Conservation (phyloP, 192 early-diverging fungal species). For the Coemansia asiatica region DNA sequence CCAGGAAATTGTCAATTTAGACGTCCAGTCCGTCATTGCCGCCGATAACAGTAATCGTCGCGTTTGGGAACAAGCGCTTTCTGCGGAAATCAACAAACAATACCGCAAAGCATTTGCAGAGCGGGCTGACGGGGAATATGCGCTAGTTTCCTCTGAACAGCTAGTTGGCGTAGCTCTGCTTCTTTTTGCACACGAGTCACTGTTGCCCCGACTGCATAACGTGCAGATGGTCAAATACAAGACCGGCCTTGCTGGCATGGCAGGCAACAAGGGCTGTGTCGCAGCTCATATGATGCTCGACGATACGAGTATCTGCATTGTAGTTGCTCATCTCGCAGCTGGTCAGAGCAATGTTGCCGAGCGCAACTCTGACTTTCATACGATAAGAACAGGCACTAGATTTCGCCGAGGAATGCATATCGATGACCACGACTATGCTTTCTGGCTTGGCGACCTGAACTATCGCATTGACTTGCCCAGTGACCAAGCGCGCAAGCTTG, state of each 20-base stretch:
- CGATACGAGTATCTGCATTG: conserved; percentile 86
- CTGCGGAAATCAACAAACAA: conserved; percentile 37
- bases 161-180: conserved; percentile 89
- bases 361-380: conserved; percentile 80
- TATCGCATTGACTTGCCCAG: conserved; percentile 79
- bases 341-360: conserved; percentile 74
- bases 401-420: conserved; percentile 71
- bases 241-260: conserved; percentile 93
- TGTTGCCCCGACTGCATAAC: conserved; percentile 70
- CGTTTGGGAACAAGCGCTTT: conserved; percentile 39
- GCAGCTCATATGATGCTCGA: conserved; percentile 83
- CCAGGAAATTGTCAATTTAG: conserved; percentile 97
- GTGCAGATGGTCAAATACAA: conserved; percentile 85
- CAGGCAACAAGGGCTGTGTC: conserved; percentile 97
- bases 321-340: conserved; percentile 93
- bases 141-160: conserved; percentile 80
- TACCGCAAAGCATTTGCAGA: conserved; percentile 22
- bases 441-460: conserved; percentile 95
- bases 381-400: conserved; percentile 70
- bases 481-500: conserved; percentile 59
- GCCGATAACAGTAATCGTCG: conserved; percentile 64
- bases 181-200: conserved; percentile 75
- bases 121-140: conserved; percentile 59
- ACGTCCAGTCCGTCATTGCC: conserved; percentile 64
- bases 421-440: conserved; percentile 74